Conservation (phyloP, 441 rosid species). For the Jatropha podagrica region DNA sequence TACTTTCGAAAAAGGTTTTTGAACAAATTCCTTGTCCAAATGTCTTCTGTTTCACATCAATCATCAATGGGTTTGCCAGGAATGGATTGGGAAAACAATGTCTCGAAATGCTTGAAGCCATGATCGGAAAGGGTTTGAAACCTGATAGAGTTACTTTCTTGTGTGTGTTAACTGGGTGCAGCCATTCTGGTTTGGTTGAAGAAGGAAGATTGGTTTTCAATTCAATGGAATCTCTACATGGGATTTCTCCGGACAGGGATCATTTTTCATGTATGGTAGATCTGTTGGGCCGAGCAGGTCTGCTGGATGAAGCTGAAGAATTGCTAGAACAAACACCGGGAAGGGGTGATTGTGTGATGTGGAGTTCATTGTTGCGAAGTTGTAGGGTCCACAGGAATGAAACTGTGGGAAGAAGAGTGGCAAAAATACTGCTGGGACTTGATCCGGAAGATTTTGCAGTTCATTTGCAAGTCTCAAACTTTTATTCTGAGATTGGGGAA, state of each 20-base stretch:
- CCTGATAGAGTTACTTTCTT: conserved; percentile 74
- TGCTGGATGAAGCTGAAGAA: conserved; percentile 61
- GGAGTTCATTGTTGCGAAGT: conserved; percentile 74
- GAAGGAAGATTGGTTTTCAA: conserved; percentile 56
- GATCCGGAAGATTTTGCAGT: conserved; percentile 54
- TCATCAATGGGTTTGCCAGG: conserved; percentile 57
- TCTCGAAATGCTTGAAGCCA: conserved; percentile 49
- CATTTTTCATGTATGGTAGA: conserved; percentile 74
- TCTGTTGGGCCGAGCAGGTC: conserved; percentile 71
- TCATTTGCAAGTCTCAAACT: conserved; percentile 57
- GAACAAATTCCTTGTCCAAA: conserved; percentile 49
- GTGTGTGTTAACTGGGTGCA: conserved; percentile 62
- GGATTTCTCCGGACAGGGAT: conserved; percentile 46
- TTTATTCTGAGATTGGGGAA: conserved; percentile 66
- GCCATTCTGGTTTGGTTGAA: conserved; percentile 73
- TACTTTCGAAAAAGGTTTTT: conserved; percentile 48
- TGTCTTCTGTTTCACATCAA: conserved; percentile 58
- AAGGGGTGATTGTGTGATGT: conserved; percentile 52
- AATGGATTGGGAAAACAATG: conserved; percentile 68
- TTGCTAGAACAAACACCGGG: conserved; percentile 46
- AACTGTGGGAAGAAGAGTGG: conserved; percentile 63
- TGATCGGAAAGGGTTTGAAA: conserved; percentile 49
- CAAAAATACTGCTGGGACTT: conserved; percentile 53
- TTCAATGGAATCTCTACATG: conserved; percentile 47
- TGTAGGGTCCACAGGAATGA: conserved; percentile 62